Base-by-base conservation (phyloP, 306 rosid species). In the Cucurbita pepo region DNA sequence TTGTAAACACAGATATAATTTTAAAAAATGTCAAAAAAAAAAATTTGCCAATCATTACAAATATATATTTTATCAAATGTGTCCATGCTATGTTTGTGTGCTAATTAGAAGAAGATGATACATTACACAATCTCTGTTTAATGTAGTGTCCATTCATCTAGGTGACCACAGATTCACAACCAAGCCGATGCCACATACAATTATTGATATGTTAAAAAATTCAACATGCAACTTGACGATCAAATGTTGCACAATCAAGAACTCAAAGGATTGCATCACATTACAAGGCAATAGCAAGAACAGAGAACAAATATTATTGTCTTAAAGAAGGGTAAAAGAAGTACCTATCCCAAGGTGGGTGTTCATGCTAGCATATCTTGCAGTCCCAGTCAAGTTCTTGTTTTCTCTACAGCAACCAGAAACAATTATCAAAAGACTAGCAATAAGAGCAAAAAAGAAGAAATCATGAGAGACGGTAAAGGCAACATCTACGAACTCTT, bases 281-380 rank as follows among this genome's bases (percentile, higher is more conserved):
- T 48, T 44, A 22, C 15, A 7, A 48, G 50, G 16, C 22, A 69
- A 48, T 30, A 25, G 43, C 25, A 8, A 4, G 57, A 34, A 25
- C 47, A 16, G 14, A 34, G 41, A 15, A 15, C 34, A 44, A 22
- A 11, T 16, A 72, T 48, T n/a, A 69, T 69, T 48, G 34, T 30
- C 41, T 38, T 18, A n/a, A 53, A 70, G 75, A 67, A 47, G 63
- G 54, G 21, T 57, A 30, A 69, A 37, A 38, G 40, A 61, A 64
- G 60, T 78, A 90, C 94, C 96, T 82, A 92, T 88, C 64, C 97
- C 97, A 74, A 92, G 95, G 81, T 92, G 97, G 74, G 97, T 92
- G 76, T 92, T 90, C 91, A 87, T 87, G 88, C 98, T 93, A 47
- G 98, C 98, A 87, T 93, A 93, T 88, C 96, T 88, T 63, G 97